Conservation (phyloP, 164 flowering plant species). For the Stephania cephalantha region DNA sequence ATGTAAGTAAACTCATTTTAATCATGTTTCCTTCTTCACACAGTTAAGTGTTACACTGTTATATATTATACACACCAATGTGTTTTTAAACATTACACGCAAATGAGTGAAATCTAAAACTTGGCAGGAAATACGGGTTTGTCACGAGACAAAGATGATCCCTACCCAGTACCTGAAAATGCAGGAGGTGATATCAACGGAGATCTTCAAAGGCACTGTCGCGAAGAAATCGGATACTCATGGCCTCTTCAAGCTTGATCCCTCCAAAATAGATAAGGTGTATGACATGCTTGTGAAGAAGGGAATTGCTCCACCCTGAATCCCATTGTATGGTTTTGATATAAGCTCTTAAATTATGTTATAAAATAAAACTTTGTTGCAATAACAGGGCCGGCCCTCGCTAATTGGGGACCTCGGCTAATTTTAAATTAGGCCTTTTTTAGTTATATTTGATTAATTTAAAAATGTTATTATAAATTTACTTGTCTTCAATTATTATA, state of each 20-base stretch:
- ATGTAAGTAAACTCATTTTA: slow-evolving; percentile 37
- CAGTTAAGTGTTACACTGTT: too few species aligned
- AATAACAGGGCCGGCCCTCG: too few species aligned
- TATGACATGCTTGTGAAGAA: slow-evolving; percentile 72
- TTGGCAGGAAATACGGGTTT: slow-evolving; percentile 65
- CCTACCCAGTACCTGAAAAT: slow-evolving; percentile 82
- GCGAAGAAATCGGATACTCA: slow-evolving; percentile 70
- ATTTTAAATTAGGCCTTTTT: too few species aligned
- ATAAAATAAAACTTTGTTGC: too few species aligned
- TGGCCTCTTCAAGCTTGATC: slow-evolving; percentile 61
- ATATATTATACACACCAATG: too few species aligned
- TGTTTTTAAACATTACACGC: too few species aligned
- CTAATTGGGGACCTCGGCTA: too few species aligned
- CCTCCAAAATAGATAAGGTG: slow-evolving; percentile 68
- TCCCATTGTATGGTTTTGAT: too few species aligned
- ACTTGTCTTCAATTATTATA: too few species aligned
- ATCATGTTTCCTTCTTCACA: background rate
- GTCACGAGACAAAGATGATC: slow-evolving; percentile 58
- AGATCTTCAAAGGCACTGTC: slow-evolving; percentile 49
- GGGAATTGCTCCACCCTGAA: slow-evolving; percentile 43
- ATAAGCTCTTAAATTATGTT: too few species aligned
- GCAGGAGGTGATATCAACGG: slow-evolving; percentile 51
- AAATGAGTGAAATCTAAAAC: background rate
- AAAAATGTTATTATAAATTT: too few species aligned
- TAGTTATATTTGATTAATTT: too few species aligned